These are phyloP conservation scores for Brassica balearica DNA, from an alignment of 441 rosid species.

Conservation along the genomic window DNA sequence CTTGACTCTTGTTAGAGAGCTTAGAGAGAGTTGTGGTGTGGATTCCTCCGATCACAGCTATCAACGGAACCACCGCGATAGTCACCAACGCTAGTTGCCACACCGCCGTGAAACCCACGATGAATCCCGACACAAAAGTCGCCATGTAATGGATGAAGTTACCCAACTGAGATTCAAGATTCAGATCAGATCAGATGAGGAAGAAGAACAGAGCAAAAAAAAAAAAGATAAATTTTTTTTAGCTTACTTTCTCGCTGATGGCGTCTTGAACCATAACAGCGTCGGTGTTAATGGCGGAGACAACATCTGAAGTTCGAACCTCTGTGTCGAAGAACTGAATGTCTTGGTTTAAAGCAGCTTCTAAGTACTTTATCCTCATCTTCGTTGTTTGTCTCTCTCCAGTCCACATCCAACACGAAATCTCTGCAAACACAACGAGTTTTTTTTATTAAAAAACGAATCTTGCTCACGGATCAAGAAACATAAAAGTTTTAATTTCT, in stretches of 20 bases:
- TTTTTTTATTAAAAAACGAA: conserved; percentile 1
- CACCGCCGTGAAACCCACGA: conserved; percentile 98
- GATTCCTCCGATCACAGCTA: conserved; percentile 93
- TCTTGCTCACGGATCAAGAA: conserved; percentile 27
- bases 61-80: conserved; percentile 95
- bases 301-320: conserved; percentile 94
- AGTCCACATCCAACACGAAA: conserved; percentile 99
- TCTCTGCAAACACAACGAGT: conserved; percentile 56
- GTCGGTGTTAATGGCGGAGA: conserved; percentile 89
- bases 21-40: conserved; percentile 83
- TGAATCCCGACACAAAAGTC: conserved; percentile 96
- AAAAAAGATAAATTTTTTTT: not conserved
- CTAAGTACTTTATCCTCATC: conserved; percentile 98
- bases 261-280: conserved; percentile 99
- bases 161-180: conserved; percentile 71
- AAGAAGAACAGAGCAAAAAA: not conserved
- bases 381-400: conserved; percentile 98
- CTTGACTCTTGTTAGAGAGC: conserved; percentile 84
- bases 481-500: not conserved
- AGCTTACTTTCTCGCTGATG: conserved; percentile 91
- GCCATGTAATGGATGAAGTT: conserved; percentile 98
- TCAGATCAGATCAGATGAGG: conserved; percentile 33
- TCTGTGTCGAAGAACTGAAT: conserved; percentile 94
- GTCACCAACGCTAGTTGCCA: conserved; percentile 98
- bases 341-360: conserved; percentile 97